Evolutionary conservation across 2,329 filamentous ascomycete species (phyloP), one percentile per base, ranked within the genome.

Genomic region (Thielaviopsis punctulata): DNA sequence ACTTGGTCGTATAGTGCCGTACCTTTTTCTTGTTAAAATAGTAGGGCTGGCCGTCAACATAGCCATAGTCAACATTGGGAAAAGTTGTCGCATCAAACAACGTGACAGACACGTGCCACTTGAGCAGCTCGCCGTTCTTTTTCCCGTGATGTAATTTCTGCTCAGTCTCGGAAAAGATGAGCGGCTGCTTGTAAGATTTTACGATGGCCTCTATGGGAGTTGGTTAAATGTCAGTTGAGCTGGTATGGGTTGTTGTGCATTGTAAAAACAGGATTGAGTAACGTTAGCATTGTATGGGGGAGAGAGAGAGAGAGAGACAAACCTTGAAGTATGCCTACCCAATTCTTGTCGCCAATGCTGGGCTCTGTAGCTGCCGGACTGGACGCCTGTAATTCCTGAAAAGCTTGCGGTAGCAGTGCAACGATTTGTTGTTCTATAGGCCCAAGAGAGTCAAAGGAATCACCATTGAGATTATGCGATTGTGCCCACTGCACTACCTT

Each of bases 21-120:
- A 63, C 70, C 65, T 73, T 77, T 57, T 77, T 77, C 23, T 59
- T 64, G 10, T 60, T 53, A 50, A 76, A 77, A 0, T 59, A 54
- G 0, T 68, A 68, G 27, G 58, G 53, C 2, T 57, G 53, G 5
- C 61, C 61, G 6, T 56, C 46, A 0, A 59, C 55, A 12, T 62
- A 58, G 22, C 69, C 69, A 48, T 65, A 67, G 18, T 65, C 66
- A 60, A 55, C 48, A 10, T 58, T 54, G 6, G 59, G 62, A 45
- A 63, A 67, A 4, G 6, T 15, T 3, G 1, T 19, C 18, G 15
- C 19, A 10, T 44, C 46, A 23, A 46, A 9, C 7, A 46, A 4
- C 13, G 10, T 45, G 19, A 52, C 33, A 4, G 33, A 44, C 8
- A 21, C 22, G 24, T 12, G 30, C 49, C 49, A 51, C 30, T 51